Percentiles rank a stretch among this genome's conserved stretches.
phyloP scores from a whole-genome alignment of 2,329 filamentous ascomycete genomes.

The Pseudogymnoascus sp. region DNA sequence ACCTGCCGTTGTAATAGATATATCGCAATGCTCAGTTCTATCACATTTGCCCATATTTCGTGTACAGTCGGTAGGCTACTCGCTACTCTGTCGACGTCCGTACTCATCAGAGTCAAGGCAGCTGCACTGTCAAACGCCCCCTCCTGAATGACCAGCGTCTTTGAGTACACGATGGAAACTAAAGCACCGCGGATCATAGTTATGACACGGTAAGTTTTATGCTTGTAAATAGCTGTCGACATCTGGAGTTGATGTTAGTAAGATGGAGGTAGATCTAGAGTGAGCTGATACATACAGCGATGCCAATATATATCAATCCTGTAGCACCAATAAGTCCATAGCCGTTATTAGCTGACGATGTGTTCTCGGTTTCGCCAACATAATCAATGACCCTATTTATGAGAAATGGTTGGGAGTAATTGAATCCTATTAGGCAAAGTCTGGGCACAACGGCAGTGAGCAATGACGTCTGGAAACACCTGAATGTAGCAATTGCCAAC shows the following conservation, averaged over 20 bases:
- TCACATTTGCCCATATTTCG: constrained; percentile 32
- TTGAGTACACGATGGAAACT: constrained; percentile 41
- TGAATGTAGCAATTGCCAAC: neutral
- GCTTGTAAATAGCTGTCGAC: constrained; percentile 19
- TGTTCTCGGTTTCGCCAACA: constrained; percentile 23
- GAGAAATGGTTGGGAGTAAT: constrained; percentile 38
- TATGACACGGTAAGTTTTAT: constrained; percentile 33
- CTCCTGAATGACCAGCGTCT: constrained; percentile 30
- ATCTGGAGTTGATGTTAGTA: neutral
- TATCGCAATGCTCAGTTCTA: constrained; percentile 32
- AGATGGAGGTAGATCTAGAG: neutral
- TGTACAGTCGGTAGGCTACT: constrained; percentile 24
- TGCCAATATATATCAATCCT: constrained; percentile 33
- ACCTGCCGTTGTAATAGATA: constrained; percentile 31
- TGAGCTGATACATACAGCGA: constrained; percentile 28
- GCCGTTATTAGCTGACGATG: constrained; percentile 22
- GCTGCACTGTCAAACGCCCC: constrained; percentile 27
- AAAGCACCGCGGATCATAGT: constrained; percentile 35
- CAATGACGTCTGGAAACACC: constrained; percentile 17
- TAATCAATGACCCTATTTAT: constrained; percentile 30
- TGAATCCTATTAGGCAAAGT: constrained; percentile 33
- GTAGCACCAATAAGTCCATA: constrained; percentile 36
- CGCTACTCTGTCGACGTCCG: constrained; percentile 30
- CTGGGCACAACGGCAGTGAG: constrained; percentile 30
- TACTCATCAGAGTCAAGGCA: constrained; percentile 38